These are phyloP conservation scores for Glonium stellatum DNA, from an alignment of 495 filamentous ascomycete genomes.

Conservation along the genomic window DNA sequence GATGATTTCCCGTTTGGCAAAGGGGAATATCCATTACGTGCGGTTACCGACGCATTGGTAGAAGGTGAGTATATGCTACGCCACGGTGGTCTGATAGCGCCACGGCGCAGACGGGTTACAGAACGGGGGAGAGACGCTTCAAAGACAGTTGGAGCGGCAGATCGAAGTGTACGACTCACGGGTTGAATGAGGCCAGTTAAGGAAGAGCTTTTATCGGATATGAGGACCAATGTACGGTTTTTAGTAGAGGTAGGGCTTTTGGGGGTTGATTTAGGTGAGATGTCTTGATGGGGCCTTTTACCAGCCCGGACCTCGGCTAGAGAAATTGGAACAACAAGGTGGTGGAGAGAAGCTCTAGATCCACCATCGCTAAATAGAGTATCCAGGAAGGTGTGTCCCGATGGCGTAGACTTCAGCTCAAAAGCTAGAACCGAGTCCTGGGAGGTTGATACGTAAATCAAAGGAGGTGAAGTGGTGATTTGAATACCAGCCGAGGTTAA, in stretches of 20 bases:
- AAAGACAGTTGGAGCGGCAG: conserved; percentile 27
- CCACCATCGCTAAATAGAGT: conserved; percentile 18
- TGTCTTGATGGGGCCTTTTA: not conserved
- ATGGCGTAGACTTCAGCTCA: conserved; percentile 33
- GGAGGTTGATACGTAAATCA: conserved; percentile 33
- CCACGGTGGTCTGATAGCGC: conserved; percentile 33
- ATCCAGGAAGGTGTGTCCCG: conserved; percentile 27
- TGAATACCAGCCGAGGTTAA: conserved; percentile 30
- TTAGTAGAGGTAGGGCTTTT: not conserved
- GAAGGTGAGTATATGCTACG: conserved; percentile 59
- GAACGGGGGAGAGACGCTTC: conserved; percentile 30
- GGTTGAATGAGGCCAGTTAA: conserved; percentile 28
- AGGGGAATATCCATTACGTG: conserved; percentile 32
- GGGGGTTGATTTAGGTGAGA: conserved; percentile 9
- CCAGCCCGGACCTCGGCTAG: not conserved
- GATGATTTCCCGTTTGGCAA: not conserved
- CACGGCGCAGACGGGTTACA: conserved; percentile 31
- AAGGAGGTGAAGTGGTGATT: conserved; percentile 24
- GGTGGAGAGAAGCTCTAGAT: conserved; percentile 10
- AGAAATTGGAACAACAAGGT: conserved; percentile 11
- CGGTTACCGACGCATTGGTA: conserved; percentile 47
- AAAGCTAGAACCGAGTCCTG: conserved; percentile 33
- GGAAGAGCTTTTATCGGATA: conserved; percentile 27
- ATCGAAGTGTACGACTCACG: conserved; percentile 3
- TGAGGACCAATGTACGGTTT: conserved; percentile 17